Evolutionary conservation across 78 protist species (phyloP).

Genomic region (Dictyostelium brefeldianum): DNA sequence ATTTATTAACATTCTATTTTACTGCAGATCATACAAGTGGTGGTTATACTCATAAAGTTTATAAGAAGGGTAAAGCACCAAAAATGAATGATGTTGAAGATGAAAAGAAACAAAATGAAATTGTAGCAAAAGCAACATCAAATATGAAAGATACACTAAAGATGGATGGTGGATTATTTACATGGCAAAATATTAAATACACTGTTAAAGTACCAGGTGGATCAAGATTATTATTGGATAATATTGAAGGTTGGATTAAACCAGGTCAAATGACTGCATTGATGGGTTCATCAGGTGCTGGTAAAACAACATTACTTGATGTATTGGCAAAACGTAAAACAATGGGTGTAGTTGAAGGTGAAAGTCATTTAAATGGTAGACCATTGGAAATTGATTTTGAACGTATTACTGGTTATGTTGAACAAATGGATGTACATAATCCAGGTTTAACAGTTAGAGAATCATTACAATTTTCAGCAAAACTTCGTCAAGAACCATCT

Average conservation of each 20-base stretch:
- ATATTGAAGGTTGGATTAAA: slow-evolving; percentile 60
- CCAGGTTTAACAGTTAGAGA: slow-evolving; percentile 75
- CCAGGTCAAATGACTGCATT: slow-evolving; percentile 87
- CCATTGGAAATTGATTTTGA: slow-evolving; percentile 72
- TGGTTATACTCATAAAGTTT: slow-evolving; percentile 81
- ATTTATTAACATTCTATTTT: no score
- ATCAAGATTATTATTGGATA: slow-evolving; percentile 42
- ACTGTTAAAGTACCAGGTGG: slow-evolving; percentile 55
- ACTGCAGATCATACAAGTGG: slow-evolving; percentile 72
- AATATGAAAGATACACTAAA: slow-evolving; percentile 43
- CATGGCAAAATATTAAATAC: slow-evolving; percentile 57
- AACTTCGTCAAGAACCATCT: slow-evolving; percentile 47
- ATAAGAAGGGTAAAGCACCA: slow-evolving; percentile 81
- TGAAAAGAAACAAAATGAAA: slow-evolving; percentile 22
- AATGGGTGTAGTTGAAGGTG: slow-evolving; percentile 85
- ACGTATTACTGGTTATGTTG: slow-evolving; percentile 82
- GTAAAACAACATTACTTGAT: slow-evolving; percentile 93
- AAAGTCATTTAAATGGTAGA: slow-evolving; percentile 84
- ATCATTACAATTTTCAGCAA: slow-evolving; percentile 66
- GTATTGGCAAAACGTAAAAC: slow-evolving; percentile 90
- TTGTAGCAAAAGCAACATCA: slow-evolving; percentile 66
- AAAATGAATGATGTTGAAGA: slow-evolving; percentile 66
- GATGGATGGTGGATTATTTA: slow-evolving; percentile 63
- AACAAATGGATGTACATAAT: slow-evolving; percentile 81
- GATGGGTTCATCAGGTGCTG: slow-evolving; percentile 89